These are phyloP conservation scores for Psilocybe sp. DNA, from an alignment of 768 basidiomycete genomes.

Conservation along the genomic window DNA sequence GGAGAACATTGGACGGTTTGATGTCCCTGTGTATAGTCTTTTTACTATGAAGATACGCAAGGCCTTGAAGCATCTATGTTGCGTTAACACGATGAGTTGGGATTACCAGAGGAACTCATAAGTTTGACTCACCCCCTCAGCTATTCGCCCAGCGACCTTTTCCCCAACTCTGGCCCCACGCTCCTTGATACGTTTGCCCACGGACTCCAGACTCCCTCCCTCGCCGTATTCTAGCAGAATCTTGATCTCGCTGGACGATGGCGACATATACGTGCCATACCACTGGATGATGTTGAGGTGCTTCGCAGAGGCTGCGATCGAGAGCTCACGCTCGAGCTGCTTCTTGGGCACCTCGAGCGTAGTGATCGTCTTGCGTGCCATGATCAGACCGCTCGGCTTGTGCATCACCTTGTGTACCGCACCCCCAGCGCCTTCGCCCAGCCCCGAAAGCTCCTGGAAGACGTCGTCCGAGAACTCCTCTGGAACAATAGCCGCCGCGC, in stretches of 20 bases:
- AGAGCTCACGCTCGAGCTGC: conserved; percentile 90
- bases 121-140: conserved; percentile 73
- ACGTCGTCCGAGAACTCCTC: conserved; percentile 63
- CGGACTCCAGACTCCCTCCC: conserved; percentile 85
- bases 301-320: conserved; percentile 80
- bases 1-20: conserved; percentile 90
- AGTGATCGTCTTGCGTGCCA: conserved; percentile 95
- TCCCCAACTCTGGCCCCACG: conserved; percentile 79
- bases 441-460: conserved; percentile 70
- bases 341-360: conserved; percentile 87
- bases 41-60: conserved; percentile 87
- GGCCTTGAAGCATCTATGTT: conserved; percentile 79
- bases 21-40: conserved; percentile 96
- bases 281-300: conserved; percentile 90
- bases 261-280: conserved; percentile 88
- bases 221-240: conserved; percentile 92
- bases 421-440: conserved; percentile 96
- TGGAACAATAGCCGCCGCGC: conserved; percentile 19
- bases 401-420: conserved; percentile 94
- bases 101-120: conserved; percentile 1
- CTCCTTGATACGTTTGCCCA: conserved; percentile 81
- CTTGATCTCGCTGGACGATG: conserved; percentile 88
- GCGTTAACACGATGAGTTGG: conserved; percentile 10
- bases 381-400: conserved; percentile 70
- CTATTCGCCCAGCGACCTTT: conserved; percentile 85